Base-by-base conservation (phyloP, 2,329 filamentous ascomycete genomes). In the Claviceps sp. region DNA sequence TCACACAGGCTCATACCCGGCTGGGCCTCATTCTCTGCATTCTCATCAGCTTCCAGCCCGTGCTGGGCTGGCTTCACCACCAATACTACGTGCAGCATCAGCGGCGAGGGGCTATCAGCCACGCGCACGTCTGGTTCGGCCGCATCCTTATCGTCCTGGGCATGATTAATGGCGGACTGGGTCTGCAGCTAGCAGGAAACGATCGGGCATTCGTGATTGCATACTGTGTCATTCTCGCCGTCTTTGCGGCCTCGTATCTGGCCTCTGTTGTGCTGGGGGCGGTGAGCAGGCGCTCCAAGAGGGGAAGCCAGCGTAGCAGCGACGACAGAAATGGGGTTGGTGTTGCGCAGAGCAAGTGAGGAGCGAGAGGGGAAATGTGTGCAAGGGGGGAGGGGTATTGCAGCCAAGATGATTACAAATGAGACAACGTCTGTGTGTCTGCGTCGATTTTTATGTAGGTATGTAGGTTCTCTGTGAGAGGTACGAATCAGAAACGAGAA, bases 111-210 rank as follows among this genome's bases (percentile, higher is more conserved):
- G 16, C 68, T 42, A 61, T 82, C 55, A 80, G 77, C 56, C 65
- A 82, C 56, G 61, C 69, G 1, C 82, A 85, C 60, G 75, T 82
- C 57, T 84, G 79, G 78, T 81, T 74, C 59, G 82, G 82, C 13
- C 74, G 81, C 18, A 58, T 67, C 1, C 63, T 84, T 44, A 76
- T 85, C 56, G 52, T 77, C 18, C 61, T 84, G 2, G 81, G 78
- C 26, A 70, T 84, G 45, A 62, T 84, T 58, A 85, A 85, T 58
- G 82, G 81, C 52, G 82, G 81, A 0, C 63, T 85, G 4, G 82
- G 82, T 3, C 66, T 85, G 30, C 55, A 73, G 56, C 67, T 82
- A 16, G 70, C 76, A 1, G 55, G 58, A 16, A 70, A 72, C 1
- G 56, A 65, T 1, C 63, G 55, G 2, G 59, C 62, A 11, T 72